Evolutionary conservation across 495 filamentous ascomycete species (phyloP).

Genomic region (Aspergillus saccharolyticus): DNA sequence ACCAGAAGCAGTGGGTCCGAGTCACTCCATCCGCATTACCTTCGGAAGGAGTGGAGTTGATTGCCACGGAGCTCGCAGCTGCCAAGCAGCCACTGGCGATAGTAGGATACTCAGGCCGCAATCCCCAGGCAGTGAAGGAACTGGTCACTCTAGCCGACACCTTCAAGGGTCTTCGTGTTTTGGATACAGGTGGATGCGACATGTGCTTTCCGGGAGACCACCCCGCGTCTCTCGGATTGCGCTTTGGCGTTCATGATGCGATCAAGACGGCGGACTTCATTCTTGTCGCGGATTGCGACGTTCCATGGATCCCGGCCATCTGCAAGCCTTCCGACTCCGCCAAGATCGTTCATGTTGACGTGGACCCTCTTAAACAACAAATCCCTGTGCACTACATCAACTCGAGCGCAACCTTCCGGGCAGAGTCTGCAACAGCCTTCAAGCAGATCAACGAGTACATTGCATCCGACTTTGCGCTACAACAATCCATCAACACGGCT

Average conservation of each 20-base stretch:
- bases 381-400: slow-evolving; percentile 81
- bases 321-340: slow-evolving; percentile 51
- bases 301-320: slow-evolving; percentile 66
- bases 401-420: slow-evolving; percentile 69
- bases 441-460: slow-evolving; percentile 65
- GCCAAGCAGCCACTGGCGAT: slow-evolving; percentile 76
- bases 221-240: slow-evolving; percentile 64
- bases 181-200: slow-evolving; percentile 88
- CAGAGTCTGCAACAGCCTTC: slow-evolving; percentile 65
- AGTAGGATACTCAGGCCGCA: slow-evolving; percentile 78
- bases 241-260: slow-evolving; percentile 68
- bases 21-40: slow-evolving; percentile 74
- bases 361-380: slow-evolving; percentile 81
- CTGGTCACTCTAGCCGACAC: slow-evolving; percentile 74
- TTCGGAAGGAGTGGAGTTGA: slow-evolving; percentile 55
- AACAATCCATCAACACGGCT: slow-evolving; percentile 41
- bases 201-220: slow-evolving; percentile 94
- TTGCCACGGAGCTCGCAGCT: slow-evolving; percentile 63
- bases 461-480: slow-evolving; percentile 37
- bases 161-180: slow-evolving; percentile 72
- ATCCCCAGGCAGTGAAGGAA: slow-evolving; percentile 61
- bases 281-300: slow-evolving; percentile 79
- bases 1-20: slow-evolving; percentile 69
- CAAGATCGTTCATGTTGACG: slow-evolving; percentile 76
- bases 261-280: slow-evolving; percentile 80